Conservation (phyloP, 1,139 yeast species). For the Geotrichum histeridarum region DNA sequence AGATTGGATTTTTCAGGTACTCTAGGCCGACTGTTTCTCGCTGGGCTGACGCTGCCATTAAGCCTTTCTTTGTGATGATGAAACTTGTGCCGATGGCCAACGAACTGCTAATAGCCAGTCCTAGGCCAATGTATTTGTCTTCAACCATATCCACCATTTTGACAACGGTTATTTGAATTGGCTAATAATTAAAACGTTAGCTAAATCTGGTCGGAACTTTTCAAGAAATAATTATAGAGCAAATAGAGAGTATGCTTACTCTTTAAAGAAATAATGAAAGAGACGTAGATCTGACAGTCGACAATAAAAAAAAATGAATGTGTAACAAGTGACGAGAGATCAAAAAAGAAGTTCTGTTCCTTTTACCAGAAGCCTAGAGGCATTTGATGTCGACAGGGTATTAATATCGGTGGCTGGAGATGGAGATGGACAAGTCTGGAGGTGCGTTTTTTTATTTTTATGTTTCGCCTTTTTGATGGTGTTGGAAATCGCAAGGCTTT, state of each 20-base stretch:
- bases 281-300: not conserved
- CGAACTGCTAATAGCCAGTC: conserved; percentile 81
- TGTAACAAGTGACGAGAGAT: not conserved
- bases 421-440: not conserved
- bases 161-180: not conserved
- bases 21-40: conserved; percentile 73
- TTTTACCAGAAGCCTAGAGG: too few species aligned
- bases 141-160: conserved; percentile 39
- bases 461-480: not conserved
- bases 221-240: too few species aligned
- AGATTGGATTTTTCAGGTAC: conserved; percentile 76
- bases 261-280: too few species aligned
- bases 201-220: too few species aligned
- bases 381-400: too few species aligned
- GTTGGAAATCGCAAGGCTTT: not conserved
- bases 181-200: not conserved
- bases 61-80: conserved; percentile 83
- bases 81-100: conserved; percentile 88
- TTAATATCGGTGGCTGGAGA: not conserved
- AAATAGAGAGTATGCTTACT: too few species aligned
- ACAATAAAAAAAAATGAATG: not conserved
- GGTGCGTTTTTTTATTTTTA: not conserved
- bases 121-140: conserved; percentile 85
- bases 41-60: conserved; percentile 62
- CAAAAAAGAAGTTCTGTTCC: not conserved